A percentile compares a stretch with the other conserved stretches of the same genome.
Conservation (phyloP, 371 early-diverging fungal species). For the Fennellomyces sp. region DNA sequence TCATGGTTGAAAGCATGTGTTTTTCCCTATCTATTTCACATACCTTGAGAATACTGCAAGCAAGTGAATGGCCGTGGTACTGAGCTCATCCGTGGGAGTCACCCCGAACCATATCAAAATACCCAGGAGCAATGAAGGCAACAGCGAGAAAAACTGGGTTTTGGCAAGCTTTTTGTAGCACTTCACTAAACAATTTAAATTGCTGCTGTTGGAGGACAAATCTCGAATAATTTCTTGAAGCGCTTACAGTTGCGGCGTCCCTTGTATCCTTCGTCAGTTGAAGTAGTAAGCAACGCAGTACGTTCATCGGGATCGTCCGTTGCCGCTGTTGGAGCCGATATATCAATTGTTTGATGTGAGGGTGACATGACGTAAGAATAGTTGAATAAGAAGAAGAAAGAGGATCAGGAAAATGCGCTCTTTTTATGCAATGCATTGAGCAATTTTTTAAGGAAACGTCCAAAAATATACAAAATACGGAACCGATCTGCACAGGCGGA, state of each 20-base stretch:
- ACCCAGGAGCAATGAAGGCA: conserved; percentile 40
- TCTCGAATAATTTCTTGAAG: too few relatives aligned
- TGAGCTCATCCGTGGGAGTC: conserved; percentile 34
- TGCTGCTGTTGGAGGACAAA: not conserved
- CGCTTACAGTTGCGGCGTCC: too few relatives aligned
- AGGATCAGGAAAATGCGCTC: too few relatives aligned
- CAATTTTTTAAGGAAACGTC: too few relatives aligned
- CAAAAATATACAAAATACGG: too few relatives aligned
- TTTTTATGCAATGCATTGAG: too few relatives aligned
- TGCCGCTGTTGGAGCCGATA: not conserved
- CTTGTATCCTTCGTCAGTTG: too few relatives aligned
- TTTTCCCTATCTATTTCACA: not conserved
- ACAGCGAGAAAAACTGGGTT: conserved; percentile 9
- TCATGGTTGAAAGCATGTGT: not conserved
- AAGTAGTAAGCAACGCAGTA: conserved; percentile 4
- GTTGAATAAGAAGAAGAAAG: not conserved
- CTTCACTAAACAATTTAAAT: too few relatives aligned
- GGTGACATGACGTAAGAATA: not conserved
- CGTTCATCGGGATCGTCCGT: conserved; percentile 4
- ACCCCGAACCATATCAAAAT: conserved; percentile 43
- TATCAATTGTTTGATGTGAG: conserved; percentile 5
- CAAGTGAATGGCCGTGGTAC: conserved; percentile 43
- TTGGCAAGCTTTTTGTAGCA: not conserved
- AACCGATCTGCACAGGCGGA: too few relatives aligned
- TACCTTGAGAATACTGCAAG: conserved; percentile 53